Conservation (phyloP, 345 rosid genomes). For the Rhodamnia argentea region DNA sequence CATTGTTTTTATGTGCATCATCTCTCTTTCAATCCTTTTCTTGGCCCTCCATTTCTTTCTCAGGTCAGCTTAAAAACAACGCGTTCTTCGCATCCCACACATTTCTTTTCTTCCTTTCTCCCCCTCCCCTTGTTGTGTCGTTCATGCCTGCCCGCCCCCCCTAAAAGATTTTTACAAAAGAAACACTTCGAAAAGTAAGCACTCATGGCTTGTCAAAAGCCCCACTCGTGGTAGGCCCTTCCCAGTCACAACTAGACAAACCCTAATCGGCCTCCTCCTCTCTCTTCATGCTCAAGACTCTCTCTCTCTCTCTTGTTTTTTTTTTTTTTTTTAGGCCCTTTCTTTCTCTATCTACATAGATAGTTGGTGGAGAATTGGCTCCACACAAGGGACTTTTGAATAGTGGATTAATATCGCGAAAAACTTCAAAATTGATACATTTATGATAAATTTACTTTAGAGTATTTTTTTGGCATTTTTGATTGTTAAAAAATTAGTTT, state of each 20-base stretch:
- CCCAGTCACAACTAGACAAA: constrained; percentile 1
- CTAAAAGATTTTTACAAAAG: constrained; percentile 4
- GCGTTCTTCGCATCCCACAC: constrained; percentile 52
- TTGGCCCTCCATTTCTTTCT: constrained; percentile 11
- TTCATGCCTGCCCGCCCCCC: not conserved
- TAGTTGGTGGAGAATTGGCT: not conserved
- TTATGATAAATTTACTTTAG: no score
- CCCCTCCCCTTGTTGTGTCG: not conserved
- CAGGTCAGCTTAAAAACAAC: constrained; percentile 68
- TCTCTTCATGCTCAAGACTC: constrained; percentile 28
- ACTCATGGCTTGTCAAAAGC: constrained; percentile 31
- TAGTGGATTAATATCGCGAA: no score
- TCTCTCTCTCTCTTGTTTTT: not conserved
- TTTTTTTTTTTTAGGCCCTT: not conserved
- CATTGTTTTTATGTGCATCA: constrained; percentile 2
- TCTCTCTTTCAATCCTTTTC: constrained; percentile 9
- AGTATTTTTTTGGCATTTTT: no score
- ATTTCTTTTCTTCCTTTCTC: not conserved
- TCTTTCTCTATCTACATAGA: not conserved
- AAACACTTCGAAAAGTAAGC: constrained; percentile 24
- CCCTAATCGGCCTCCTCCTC: constrained; percentile 6
- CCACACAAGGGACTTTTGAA: not conserved
- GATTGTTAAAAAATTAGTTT: no score
- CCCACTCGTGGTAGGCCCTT: constrained; percentile 28
- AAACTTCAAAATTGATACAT: no score